These are phyloP conservation scores for Eucalyptus marginata DNA, from an alignment of 345 rosid species.

Conservation along the genomic window DNA sequence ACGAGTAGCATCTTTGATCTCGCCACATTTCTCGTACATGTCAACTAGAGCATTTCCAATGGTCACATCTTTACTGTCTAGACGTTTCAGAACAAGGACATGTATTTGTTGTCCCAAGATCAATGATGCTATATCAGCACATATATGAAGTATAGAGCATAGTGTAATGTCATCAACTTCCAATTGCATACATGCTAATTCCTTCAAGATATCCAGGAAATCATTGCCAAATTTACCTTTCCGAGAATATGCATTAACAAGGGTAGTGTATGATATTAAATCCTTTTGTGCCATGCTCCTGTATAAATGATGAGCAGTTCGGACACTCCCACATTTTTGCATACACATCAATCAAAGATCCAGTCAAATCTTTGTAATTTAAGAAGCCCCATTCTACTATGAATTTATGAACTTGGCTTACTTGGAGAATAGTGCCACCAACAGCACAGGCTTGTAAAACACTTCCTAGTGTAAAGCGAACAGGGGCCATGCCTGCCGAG, in stretches of 20 bases:
- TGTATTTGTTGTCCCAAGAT: conserved; percentile 59
- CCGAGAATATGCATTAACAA: conserved; percentile 44
- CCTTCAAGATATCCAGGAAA: conserved; percentile 45
- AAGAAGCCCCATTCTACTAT: conserved; percentile 31
- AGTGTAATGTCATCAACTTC: conserved; percentile 41
- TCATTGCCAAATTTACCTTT: conserved; percentile 2
- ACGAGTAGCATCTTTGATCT: conserved; percentile 36
- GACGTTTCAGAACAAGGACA: conserved; percentile 35
- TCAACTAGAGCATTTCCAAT: conserved; percentile 56
- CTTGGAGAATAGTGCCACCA: conserved; percentile 9
- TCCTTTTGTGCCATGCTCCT: conserved; percentile 12
- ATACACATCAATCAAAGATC: conserved; percentile 50
- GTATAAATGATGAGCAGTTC: conserved; percentile 26
- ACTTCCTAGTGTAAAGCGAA: conserved; percentile 54
- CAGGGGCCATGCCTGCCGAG: conserved; percentile 37
- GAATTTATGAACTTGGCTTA: conserved; percentile 43
- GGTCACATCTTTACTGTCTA: conserved; percentile 24
- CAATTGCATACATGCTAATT: conserved; percentile 23
- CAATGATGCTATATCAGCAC: conserved; percentile 35
- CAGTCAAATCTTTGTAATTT: conserved; percentile 20
- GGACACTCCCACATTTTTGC: conserved; percentile 40
- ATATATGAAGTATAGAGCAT: conserved; percentile 47
- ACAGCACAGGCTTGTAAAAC: conserved; percentile 41
- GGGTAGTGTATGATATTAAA: conserved; percentile 2
- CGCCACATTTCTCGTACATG: conserved; percentile 73